Conservation (phyloP, 192 early-diverging fungal genomes). For the Coemansia sp. region DNA sequence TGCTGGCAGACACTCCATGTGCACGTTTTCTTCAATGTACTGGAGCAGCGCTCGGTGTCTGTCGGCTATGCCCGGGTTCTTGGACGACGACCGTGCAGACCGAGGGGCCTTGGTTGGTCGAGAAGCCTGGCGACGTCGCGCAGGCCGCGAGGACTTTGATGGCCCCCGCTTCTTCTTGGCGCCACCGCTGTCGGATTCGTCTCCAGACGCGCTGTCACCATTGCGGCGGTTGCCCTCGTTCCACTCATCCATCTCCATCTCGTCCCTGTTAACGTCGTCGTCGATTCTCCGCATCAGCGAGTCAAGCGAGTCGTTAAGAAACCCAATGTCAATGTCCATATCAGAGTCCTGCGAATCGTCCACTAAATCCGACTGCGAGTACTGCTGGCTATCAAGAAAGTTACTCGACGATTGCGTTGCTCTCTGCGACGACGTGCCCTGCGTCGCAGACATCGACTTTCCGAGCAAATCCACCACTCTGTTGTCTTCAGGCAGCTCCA, state of each 20-base stretch:
- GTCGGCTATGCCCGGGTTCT: too few relatives aligned
- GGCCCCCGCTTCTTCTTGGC: neutral
- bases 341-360: neutral
- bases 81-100: neutral
- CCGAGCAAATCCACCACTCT: neutral
- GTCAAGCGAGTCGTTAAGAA: conserved; percentile 31
- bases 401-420: neutral
- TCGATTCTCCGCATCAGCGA: conserved; percentile 30
- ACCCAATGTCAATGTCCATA: neutral
- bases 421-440: neutral
- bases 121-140: too few relatives aligned
- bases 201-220: neutral
- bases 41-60: neutral
- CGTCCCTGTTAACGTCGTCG: conserved; percentile 40
- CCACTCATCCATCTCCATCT: conserved; percentile 28
- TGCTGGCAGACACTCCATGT: conserved; percentile 36
- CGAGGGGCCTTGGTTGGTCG: too few relatives aligned
- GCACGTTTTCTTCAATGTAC: conserved; percentile 16
- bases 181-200: neutral
- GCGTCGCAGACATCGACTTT: neutral
- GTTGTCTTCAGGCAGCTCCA: neutral
- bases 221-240: conserved; percentile 3
- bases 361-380: conserved; percentile 10
- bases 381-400: conserved; percentile 11
- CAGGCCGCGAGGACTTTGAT: neutral